Evolutionary conservation across 1,284 basidiomycete genomes (phyloP).

Genomic region (Phenoliferia sp.): DNA sequence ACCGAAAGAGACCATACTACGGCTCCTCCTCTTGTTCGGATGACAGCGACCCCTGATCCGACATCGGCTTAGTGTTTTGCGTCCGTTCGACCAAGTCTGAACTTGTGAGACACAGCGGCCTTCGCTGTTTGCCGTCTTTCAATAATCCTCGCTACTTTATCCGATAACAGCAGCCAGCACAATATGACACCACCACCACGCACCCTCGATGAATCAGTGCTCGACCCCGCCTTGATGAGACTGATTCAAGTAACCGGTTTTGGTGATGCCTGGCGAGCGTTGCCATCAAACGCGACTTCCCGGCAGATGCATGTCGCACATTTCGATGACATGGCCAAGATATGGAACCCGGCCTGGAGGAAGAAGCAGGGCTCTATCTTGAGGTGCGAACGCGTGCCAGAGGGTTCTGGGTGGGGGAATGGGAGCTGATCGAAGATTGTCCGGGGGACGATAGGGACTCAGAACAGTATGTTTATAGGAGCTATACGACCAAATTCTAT

Average conservation of each 20-base stretch:
- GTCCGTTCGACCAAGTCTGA: no score
- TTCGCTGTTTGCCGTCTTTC: no score
- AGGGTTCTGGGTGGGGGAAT: not conserved
- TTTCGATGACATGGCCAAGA: not conserved
- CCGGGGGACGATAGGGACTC: not conserved
- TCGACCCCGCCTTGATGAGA: not conserved
- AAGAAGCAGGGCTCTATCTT: not conserved
- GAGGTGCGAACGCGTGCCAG: not conserved
- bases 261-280: not conserved
- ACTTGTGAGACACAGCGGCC: no score
- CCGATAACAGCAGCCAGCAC: not conserved
- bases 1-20: no score
- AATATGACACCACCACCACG: not conserved
- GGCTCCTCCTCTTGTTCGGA: no score
- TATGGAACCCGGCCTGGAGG: not conserved
- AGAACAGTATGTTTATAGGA: not conserved
- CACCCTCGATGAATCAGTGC: not conserved
- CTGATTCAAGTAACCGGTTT: not conserved
- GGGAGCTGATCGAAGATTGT: not conserved
- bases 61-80: no score
- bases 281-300: not conserved
- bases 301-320: not conserved
- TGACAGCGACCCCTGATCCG: no score
- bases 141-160: no score
- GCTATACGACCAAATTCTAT: not conserved